Conservation (phyloP, 2,329 filamentous ascomycete species). For the Thelonectria discophora region DNA sequence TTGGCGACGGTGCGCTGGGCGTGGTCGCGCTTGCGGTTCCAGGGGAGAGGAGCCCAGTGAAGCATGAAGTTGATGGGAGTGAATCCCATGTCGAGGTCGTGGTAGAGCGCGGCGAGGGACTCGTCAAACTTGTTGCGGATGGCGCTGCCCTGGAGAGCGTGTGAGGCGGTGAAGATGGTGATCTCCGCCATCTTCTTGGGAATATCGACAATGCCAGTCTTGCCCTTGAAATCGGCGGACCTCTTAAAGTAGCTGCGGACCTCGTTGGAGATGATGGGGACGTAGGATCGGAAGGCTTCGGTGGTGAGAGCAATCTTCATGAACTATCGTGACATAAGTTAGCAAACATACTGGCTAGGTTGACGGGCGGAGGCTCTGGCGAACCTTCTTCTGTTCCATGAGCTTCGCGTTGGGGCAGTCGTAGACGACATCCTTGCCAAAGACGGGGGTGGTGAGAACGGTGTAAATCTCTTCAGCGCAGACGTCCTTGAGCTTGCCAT, state of each 20-base stretch:
- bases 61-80: slow-evolving; percentile 90
- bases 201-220: slow-evolving; percentile 75
- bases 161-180: slow-evolving; percentile 89
- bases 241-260: slow-evolving; percentile 77
- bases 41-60: slow-evolving; percentile 88
- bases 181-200: slow-evolving; percentile 82
- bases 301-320: slow-evolving; percentile 84
- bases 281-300: slow-evolving; percentile 77
- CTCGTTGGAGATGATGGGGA: slow-evolving; percentile 80
- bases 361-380: slow-evolving; percentile 24
- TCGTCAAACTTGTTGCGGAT: slow-evolving; percentile 83
- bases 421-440: slow-evolving; percentile 88
- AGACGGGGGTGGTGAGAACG: slow-evolving; percentile 75
- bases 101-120: slow-evolving; percentile 82
- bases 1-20: slow-evolving; percentile 84
- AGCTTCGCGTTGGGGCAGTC: slow-evolving; percentile 91
- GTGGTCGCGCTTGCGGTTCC: slow-evolving; percentile 82
- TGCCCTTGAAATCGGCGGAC: slow-evolving; percentile 71
- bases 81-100: slow-evolving; percentile 91
- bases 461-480: slow-evolving; percentile 92
- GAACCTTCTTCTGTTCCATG: slow-evolving; percentile 95
- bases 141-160: slow-evolving; percentile 84
- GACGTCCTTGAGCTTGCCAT: slow-evolving; percentile 89
- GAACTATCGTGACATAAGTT: slow-evolving; percentile 59
- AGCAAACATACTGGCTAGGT: slow-evolving; percentile 14